Evolutionary conservation across 2,329 filamentous ascomycete genomes (phyloP), one percentile per base, ranked within the genome.

Genomic region (Aureobasidium sp.): DNA sequence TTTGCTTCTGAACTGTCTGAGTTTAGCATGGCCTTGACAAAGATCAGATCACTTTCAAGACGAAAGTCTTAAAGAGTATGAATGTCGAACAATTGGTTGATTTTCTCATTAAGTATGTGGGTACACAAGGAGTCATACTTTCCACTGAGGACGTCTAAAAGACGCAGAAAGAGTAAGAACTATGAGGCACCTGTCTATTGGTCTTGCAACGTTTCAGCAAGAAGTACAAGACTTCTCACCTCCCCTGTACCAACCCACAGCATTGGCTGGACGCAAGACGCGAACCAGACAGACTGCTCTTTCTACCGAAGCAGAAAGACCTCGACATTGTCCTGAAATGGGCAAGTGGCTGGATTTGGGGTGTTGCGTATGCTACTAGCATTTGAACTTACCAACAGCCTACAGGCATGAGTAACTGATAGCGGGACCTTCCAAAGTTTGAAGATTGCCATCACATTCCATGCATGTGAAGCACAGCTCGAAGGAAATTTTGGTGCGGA

Each of bases 71-170:
- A 2, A 8, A 4, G 27, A 29, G 12, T 29, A 4, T 8, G 27
- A 29, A 29, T 2, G 7, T 29, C 27, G 27, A 29, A 12, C 12
- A 29, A 3, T 29, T 29, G 19, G 22, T 44, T 29, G 24, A 27
- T 25, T 24, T 35, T 8, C 27, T 29, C 38, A 29, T 2, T 24
- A 19, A 11, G 21, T 29, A 10, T 55, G 47, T 55, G 16, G 37
- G 53, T 55, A 45, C 53, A 49, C 53, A 55, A 50, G 53, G 53
- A 55, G 53, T 55, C 53, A 55, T 48, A 44, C 38, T 44, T 49
- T 24, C 53, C 53, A 49, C 44, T 39, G 45, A 55, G 38, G 22
- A 16, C 16, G 29, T 55, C 44, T 49, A 34, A 29, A 51, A 39
- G 53, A 55, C 51, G 38, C 37, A 41, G 37, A 55, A 51, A 44